phyloP scores from a whole-genome alignment of 2,329 filamentous ascomycete species.

The Fusarium lateritium region DNA sequence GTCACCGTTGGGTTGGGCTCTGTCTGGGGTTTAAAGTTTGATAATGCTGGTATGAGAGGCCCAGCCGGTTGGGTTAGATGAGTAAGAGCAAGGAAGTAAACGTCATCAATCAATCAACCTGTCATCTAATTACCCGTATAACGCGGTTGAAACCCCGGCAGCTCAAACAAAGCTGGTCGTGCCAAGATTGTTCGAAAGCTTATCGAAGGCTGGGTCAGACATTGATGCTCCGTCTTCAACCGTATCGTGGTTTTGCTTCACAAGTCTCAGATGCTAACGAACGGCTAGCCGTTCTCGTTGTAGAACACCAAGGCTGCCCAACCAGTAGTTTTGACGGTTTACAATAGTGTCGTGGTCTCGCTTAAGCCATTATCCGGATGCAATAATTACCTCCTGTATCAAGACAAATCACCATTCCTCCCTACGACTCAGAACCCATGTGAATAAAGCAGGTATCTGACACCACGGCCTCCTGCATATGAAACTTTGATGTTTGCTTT shows the following conservation, averaged over 20 bases:
- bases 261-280: constrained; percentile 3
- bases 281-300: constrained; percentile 10
- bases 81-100: constrained; percentile 9
- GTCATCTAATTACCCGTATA: constrained; percentile 12
- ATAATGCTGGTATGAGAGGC: constrained; percentile 29
- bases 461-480: constrained; percentile 23
- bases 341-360: constrained; percentile 2
- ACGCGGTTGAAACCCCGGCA: constrained; percentile 4
- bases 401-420: constrained; percentile 7
- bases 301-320: constrained; percentile 3
- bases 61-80: not conserved
- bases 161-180: constrained; percentile 6
- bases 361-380: constrained; percentile 21
- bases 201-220: constrained; percentile 21
- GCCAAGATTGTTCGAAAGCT: constrained; percentile 22
- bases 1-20: constrained; percentile 10
- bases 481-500: constrained; percentile 40
- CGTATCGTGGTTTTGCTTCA: constrained; percentile 8
- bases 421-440: constrained; percentile 27
- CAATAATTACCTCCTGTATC: constrained; percentile 13
- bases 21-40: constrained; percentile 12
- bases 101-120: constrained; percentile 19
- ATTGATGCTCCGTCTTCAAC: constrained; percentile 7
- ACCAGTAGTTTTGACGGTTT: constrained; percentile 9
- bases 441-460: constrained; percentile 21